Evolutionary conservation across 1,139 yeast species (phyloP), one percentile per base, ranked within the genome.

Genomic region (Candida pseudocylindracea): DNA sequence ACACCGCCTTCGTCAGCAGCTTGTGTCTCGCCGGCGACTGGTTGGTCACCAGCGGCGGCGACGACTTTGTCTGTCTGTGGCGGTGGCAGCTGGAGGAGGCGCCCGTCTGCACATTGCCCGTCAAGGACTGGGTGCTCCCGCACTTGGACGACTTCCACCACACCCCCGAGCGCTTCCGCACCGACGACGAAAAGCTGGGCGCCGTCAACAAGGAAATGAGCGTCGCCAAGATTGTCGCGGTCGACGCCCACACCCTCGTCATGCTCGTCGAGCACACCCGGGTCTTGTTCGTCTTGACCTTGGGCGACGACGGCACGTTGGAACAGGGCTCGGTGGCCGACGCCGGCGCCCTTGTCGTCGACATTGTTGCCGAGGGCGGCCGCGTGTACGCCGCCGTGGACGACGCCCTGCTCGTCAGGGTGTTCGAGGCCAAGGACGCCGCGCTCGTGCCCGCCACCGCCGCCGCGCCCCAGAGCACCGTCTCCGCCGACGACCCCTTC

Each of bases 1-100:
- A 88, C 49, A 60, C 60, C 31, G 80, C 83, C 49, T 91, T 80
- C 45, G 72, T 85, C 10, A 72, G 93, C 4, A 56, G 65, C 6
- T 50, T 81, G 40, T 53, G 57, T 33, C 51, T 71, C 26, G 43
- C 49, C 10, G 66, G 68, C 62, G 50, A 61, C 29, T 32, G 54
- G 11, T 57, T 88, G 36, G 53, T 83, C 15, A 74, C 88, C 45
- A 96, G 76, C 2, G 96, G 98, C 28, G 99, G 98, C 40, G 98
- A 88, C 47, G 71, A 69, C 36, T 69, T 51, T 41, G 48, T 88
- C n/a, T 61, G 67, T 37, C 50, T 72, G 26, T 88, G 96, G 95
- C 61, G 78, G 40, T 85, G 92, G 91, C 49, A 51, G 35, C 46
- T 51, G 8, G 61, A 60, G 30, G 50, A 61, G 38, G 49, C 67